Evolutionary conservation across 192 early-diverging fungal genomes (phyloP), one percentile per base, ranked within the genome.

Genomic region (Gaertneriomyces semiglobifer): DNA sequence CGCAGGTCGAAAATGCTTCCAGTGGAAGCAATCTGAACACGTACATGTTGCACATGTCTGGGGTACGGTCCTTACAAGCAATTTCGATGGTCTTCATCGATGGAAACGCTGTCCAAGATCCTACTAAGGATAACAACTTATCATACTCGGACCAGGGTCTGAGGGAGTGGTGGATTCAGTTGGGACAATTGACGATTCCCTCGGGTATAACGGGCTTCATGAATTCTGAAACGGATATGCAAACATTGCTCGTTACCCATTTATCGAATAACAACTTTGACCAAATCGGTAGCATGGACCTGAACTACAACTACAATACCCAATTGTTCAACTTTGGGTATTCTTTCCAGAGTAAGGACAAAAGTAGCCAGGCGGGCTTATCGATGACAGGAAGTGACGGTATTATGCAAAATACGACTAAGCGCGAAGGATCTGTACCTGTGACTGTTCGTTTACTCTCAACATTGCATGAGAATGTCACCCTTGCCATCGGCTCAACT

Each of bases 391-490:
- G 54, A 10, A 56, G 9, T 7, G 54, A 56, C 54, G 7, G 9
- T 11, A 8, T 56, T 9, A 10, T 56, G 10, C 7, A 20, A 16
- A 20, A 16, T 8, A 8, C 11, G 12, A 56, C 66, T 9, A 38
- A 5, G 7, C 56, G 52, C 45, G n/a, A 4, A 19, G 12, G 1
- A 58, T 68, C n/a, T n/a, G n/a, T n/a, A n/a, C n/a, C n/a, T n/a
- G n/a, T n/a, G n/a, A n/a, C n/a, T n/a, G n/a, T n/a, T 7, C 4
- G 58, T 4, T 4, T 58, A 0, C 11, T 59, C 0, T 33, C 39
- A 0, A 1, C 3, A 5, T 68, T 60, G n/a, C 20, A 38, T 41
- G 66, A 68, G 66, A 68, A 68, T 52, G 66, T 68, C 1, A 68
- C 66, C 3, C 53, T 65, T 9, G 10, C 53, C 38, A 65, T 65